These are phyloP conservation scores for Fusarium miscanthi DNA, from an alignment of 2,329 filamentous ascomycete species.

Conservation along the genomic window DNA sequence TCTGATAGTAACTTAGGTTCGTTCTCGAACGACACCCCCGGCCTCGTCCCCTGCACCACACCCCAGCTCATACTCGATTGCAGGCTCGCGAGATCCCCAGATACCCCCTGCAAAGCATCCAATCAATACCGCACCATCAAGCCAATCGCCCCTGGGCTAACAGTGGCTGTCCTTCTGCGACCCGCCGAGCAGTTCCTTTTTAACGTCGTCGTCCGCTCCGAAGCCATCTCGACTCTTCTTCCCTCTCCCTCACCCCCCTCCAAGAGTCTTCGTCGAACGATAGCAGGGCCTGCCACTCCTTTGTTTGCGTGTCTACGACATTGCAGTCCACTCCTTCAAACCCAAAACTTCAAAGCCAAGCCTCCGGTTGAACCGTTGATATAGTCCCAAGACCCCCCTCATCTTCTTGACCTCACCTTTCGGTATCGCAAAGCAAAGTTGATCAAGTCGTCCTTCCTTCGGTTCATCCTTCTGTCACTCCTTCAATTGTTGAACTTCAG, in stretches of 20 bases:
- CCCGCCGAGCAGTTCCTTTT: constrained; percentile 44
- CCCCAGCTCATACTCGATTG: constrained; percentile 33
- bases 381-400: constrained; percentile 40
- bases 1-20: constrained; percentile 12
- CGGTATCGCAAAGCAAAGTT: constrained; percentile 34
- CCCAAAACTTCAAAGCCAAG: constrained; percentile 38
- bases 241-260: constrained; percentile 42
- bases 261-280: constrained; percentile 45
- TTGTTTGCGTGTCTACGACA: constrained; percentile 49
- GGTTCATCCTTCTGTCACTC: constrained; percentile 44
- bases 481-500: constrained; percentile 35
- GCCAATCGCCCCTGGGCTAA: constrained; percentile 36
- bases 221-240: constrained; percentile 35
- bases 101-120: constrained; percentile 36
- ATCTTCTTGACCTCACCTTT: constrained; percentile 19
- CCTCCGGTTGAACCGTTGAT: constrained; percentile 47
- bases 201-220: constrained; percentile 45
- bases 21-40: constrained; percentile 8
- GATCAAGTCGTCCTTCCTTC: constrained; percentile 38
- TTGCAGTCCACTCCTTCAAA: constrained; percentile 49
- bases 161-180: constrained; percentile 38
- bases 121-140: constrained; percentile 39
- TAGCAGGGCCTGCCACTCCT: constrained; percentile 43
- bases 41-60: constrained; percentile 8
- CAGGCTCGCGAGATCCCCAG: constrained; percentile 36